Conservation (phyloP, 768 basidiomycete species). For the Hemileccinum impolitum region DNA sequence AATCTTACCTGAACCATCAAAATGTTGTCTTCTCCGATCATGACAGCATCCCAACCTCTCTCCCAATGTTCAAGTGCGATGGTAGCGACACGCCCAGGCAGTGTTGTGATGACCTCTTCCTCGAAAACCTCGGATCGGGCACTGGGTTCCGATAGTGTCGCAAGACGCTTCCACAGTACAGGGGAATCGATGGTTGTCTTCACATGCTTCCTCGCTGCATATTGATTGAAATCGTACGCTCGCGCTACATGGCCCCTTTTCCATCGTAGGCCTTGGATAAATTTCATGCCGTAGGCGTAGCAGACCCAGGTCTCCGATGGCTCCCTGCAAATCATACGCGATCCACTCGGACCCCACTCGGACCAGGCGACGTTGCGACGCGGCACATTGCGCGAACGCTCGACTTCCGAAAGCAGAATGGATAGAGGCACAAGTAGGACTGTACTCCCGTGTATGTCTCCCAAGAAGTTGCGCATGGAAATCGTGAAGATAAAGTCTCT, state of each 20-base stretch:
- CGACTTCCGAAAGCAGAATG: constrained; percentile 25
- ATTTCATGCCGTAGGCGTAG: constrained; percentile 35
- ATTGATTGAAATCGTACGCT: constrained; percentile 34
- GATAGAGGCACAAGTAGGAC: constrained; percentile 33
- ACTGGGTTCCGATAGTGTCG: constrained; percentile 4
- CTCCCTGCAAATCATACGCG: constrained; percentile 28
- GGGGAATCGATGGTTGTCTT: constrained; percentile 5
- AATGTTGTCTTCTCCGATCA: constrained; percentile 37
- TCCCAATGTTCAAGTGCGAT: constrained; percentile 12
- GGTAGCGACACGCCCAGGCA: constrained; percentile 28
- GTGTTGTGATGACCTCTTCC: constrained; percentile 21
- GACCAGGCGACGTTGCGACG: constrained; percentile 23
- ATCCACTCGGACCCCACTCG: constrained; percentile 30
- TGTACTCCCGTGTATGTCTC: constrained; percentile 7
- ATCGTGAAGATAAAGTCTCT: constrained; percentile 34
- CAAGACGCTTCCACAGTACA: constrained; percentile 19
- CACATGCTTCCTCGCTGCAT: constrained; percentile 17
- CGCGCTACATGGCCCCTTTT: constrained; percentile 16
- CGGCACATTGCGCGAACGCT: constrained; percentile 3
- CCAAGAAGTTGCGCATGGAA: constrained; percentile 15
- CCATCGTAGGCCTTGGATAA: constrained; percentile 26
- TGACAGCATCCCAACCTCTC: constrained; percentile 28
- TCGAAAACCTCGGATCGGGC: constrained; percentile 17
- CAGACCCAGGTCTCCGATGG: constrained; percentile 35
- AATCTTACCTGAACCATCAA: constrained; percentile 31